These are phyloP conservation scores for Esteya vermicola DNA, from an alignment of 2,329 filamentous ascomycete species.

Conservation along the genomic window DNA sequence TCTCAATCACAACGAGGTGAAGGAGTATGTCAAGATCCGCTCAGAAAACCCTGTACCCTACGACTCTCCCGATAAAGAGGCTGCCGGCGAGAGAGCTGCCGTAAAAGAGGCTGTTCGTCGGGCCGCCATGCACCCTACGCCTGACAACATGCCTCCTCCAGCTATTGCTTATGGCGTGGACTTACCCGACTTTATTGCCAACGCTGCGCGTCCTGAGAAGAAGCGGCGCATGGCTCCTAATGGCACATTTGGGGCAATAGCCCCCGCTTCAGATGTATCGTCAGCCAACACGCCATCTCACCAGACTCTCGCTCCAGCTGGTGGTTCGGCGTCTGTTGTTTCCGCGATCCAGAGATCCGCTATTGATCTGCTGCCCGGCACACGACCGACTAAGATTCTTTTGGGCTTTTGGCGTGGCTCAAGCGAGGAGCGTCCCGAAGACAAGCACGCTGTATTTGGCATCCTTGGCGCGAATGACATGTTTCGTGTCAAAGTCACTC, in stretches of 20 bases:
- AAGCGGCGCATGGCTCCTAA: conserved; percentile 30
- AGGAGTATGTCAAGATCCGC: conserved; percentile 47
- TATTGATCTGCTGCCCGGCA: conserved; percentile 32
- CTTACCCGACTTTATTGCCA: conserved; percentile 28
- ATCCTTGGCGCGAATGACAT: conserved; percentile 49
- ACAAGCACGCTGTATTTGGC: conserved; percentile 49
- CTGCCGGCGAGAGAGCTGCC: conserved; percentile 25
- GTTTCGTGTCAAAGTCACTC: conserved; percentile 48
- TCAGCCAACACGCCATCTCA: neutral
- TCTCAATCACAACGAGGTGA: conserved; percentile 41
- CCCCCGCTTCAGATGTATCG: neutral
- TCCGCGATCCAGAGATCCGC: conserved; percentile 10
- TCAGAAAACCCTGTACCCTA: conserved; percentile 19
- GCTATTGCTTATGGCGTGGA: conserved; percentile 36
- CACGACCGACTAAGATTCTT: conserved; percentile 41
- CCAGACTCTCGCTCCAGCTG: conserved; percentile 1
- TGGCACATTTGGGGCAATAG: neutral
- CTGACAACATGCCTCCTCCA: conserved; percentile 26
- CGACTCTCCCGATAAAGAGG: conserved; percentile 23
- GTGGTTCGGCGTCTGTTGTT: conserved; percentile 8
- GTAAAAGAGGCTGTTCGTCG: conserved; percentile 31
- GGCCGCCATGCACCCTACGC: conserved; percentile 26
- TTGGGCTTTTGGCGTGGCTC: conserved; percentile 47
- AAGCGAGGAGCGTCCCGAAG: conserved; percentile 25
- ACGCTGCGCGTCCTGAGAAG: conserved; percentile 17